Evolutionary conservation across 2,329 filamentous ascomycete genomes (phyloP), one percentile per base, ranked within the genome.

Genomic region (Cadophora sp.): DNA sequence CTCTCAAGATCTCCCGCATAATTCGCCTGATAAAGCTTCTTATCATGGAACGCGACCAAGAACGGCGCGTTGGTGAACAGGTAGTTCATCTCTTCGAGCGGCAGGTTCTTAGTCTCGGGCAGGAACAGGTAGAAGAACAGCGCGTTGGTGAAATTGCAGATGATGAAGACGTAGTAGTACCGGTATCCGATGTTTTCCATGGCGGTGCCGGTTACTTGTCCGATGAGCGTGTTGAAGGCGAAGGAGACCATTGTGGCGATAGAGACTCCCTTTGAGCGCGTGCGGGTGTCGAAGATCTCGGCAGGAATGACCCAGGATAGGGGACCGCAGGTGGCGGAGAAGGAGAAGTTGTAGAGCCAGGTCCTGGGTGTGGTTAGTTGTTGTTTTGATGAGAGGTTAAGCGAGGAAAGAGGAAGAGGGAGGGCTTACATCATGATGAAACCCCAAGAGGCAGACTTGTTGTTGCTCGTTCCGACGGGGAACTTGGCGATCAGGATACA

Each of bases 271-370:
- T 89, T 88, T n/a, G 88, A 84, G 24, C 87, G 82, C 53, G 84
- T 86, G 16, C 82, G 84, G 0, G 89, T 78, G 3, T 86, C 86
- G 80, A 87, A 90, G 27, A 91, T 85, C 73, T 89, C 86, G 2
- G 85, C 80, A 0, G 87, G 84, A 61, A 88, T 78, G 58, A 86
- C 83, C 86, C 86, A 88, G 1, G 86, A 86, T 0, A 88, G 82
- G 1, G 81, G 85, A 22, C 84, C 84, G 68, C 83, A 83, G 19
- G 85, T 85, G 0, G 84, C 83, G 81, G 85, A 88, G 68, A 75
- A 76, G 51, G 85, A 90, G 81, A 93, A 91, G 80, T 94, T 94
- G 83, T 92, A 94, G 1, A 92, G 77, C 92, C 92, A 94, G 0
- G 91, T 94, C 68, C 70, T 74, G 58, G n/a, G 27, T 29, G 26